phyloP scores from a whole-genome alignment of 306 rosid genomes.

The Aeschynomene evenia region DNA sequence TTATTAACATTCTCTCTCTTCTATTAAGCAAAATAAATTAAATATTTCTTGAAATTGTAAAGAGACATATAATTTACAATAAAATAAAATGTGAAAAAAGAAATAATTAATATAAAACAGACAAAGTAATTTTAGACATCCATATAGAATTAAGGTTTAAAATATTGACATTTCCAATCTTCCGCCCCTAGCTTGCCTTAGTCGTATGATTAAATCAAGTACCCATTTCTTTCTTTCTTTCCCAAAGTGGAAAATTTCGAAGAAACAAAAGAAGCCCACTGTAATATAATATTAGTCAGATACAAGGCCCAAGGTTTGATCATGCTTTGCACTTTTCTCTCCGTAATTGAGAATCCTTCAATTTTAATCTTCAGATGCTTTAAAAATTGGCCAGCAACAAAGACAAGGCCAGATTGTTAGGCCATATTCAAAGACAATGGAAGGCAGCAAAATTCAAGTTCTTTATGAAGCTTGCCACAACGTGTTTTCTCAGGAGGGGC shows the following conservation, averaged over 20 bases:
- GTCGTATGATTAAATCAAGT: background rate
- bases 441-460: conserved; percentile 51
- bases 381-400: background rate
- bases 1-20: too few relatives aligned
- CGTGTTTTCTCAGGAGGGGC: conserved; percentile 41
- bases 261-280: conserved; percentile 31
- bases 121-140: too few relatives aligned
- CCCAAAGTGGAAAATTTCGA: conserved; percentile 10
- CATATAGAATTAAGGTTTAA: too few relatives aligned
- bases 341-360: background rate
- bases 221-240: background rate
- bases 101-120: too few relatives aligned
- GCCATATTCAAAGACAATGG: conserved; percentile 13
- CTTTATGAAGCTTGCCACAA: conserved; percentile 46
- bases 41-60: too few relatives aligned
- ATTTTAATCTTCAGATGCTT: background rate
- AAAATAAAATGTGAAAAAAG: too few relatives aligned
- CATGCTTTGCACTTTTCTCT: conserved; percentile 6
- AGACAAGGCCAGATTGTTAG: background rate
- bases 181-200: conserved; percentile 26
- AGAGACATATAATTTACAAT: too few relatives aligned
- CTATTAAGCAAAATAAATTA: too few relatives aligned
- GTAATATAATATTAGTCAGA: conserved; percentile 32
- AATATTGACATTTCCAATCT: conserved; percentile 16
- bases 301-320: conserved; percentile 39